phyloP scores from a whole-genome alignment of 2,329 filamentous ascomycete species.

The Botrytis fabae region DNA sequence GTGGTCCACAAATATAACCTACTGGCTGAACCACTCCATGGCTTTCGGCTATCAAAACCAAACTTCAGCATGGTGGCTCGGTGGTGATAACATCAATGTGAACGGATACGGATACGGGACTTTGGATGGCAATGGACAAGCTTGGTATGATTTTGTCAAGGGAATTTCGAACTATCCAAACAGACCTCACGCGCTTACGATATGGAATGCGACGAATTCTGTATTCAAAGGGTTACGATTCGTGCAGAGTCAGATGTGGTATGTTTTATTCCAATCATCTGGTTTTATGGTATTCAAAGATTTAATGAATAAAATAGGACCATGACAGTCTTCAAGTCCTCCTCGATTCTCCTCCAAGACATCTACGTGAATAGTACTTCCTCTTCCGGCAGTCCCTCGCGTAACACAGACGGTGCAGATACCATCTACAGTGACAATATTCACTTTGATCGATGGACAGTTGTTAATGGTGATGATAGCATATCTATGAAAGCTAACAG shows the following conservation, averaged over 20 bases:
- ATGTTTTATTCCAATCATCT: background rate
- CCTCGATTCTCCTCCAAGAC: conserved; percentile 49
- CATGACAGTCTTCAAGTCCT: conserved; percentile 46
- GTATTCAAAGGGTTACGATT: conserved; percentile 51
- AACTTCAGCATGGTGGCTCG: conserved; percentile 55
- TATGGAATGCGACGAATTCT: conserved; percentile 50
- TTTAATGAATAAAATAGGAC: conserved; percentile 35
- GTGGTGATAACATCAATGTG: conserved; percentile 52
- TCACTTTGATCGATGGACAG: conserved; percentile 50
- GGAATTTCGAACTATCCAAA: conserved; percentile 49
- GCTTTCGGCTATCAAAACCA: conserved; percentile 56
- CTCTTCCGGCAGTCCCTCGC: conserved; percentile 33
- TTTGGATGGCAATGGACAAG: conserved; percentile 59
- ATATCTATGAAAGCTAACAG: conserved; percentile 57
- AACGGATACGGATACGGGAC: conserved; percentile 54
- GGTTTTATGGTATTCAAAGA: background rate
- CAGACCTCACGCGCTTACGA: conserved; percentile 54
- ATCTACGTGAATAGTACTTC: conserved; percentile 54
- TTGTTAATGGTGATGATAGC: conserved; percentile 55
- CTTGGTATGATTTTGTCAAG: conserved; percentile 56
- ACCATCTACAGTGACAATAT: conserved; percentile 55
- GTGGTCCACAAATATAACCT: conserved; percentile 23
- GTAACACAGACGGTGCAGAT: conserved; percentile 51
- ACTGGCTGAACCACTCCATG: conserved; percentile 20
- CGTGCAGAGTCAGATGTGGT: conserved; percentile 61